Evolutionary conservation across 2,329 filamentous ascomycete species (phyloP), one percentile per base, ranked within the genome.

Genomic region (Fusarium lyarnte): DNA sequence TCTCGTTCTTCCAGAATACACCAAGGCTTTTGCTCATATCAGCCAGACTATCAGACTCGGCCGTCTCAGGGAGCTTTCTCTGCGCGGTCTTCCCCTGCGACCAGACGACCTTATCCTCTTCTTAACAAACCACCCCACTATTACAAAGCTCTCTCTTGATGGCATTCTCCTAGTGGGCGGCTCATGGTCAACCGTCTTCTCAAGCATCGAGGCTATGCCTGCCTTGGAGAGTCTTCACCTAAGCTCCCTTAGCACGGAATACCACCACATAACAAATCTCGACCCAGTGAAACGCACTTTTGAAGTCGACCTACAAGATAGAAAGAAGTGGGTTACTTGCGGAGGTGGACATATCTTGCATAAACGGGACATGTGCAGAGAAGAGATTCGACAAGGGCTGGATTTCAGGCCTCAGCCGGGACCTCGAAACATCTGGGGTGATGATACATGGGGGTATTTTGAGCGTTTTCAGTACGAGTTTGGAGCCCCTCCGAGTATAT

Each of bases 341-440:
- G n/a, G 21, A 11, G n/a, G n/a, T 11, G 52, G 38, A 3, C 6
- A 55, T 5, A 46, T 55, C 25, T 2, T 55, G 1, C 1, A 53
- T 1, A 27, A 2, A 8, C 38, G 27, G 5, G 9, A 21, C 6
- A 8, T 55, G n/a, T 46, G n/a, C 2, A 25, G 14, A 5, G 5
- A n/a, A 5, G 53, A 35, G 4, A 55, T 55, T 10, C 23, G 0
- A 1, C 27, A 33, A 21, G 17, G 53, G 3, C 29, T 55, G 6
- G 0, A 9, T 27, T 35, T 46, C 3, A 55, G 13, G 17, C 25
- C 25, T 2, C 51, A 41, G 23, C 35, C 35, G 7, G 51, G 35
- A 29, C 25, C 35, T 17, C 23, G 25, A n/a, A 5, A 53, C 2
- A 27, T 53, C 3, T 29, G 33, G 33, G 0, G 14, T 0, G 49